phyloP scores from a whole-genome alignment of 2,329 filamentous ascomycete genomes.

The Raffaelea ambrosiae region DNA sequence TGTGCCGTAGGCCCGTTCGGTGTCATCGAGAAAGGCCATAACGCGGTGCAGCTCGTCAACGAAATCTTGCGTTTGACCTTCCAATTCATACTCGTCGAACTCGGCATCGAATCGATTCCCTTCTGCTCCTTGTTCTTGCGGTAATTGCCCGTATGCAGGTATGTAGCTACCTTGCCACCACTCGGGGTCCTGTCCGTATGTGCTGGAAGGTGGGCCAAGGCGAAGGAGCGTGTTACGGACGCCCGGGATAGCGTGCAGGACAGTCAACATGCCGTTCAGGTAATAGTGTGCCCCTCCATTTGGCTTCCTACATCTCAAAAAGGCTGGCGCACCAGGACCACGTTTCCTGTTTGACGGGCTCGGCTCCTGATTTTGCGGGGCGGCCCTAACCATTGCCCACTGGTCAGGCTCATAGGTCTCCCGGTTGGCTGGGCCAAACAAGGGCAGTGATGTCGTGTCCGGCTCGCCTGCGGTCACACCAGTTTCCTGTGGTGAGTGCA shows the following conservation, averaged over 20 bases:
- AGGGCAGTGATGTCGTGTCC: slow-evolving; percentile 27
- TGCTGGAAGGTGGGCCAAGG: slow-evolving; percentile 29
- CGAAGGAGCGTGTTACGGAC: slow-evolving; percentile 46
- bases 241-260: slow-evolving; percentile 51
- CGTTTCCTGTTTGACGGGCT: slow-evolving; percentile 36
- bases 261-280: slow-evolving; percentile 47
- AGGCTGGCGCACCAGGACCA: slow-evolving; percentile 35
- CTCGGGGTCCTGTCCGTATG: slow-evolving; percentile 45
- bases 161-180: slow-evolving; percentile 51
- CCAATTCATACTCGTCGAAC: slow-evolving; percentile 21
- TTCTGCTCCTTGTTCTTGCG: slow-evolving; percentile 24
- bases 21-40: slow-evolving; percentile 54
- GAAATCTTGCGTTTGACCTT: slow-evolving; percentile 27
- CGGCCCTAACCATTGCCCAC: slow-evolving; percentile 50
- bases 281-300: slow-evolving; percentile 27
- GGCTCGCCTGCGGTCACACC: slow-evolving; percentile 31
- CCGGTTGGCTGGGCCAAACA: slow-evolving; percentile 54
- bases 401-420: slow-evolving; percentile 43
- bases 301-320: slow-evolving; percentile 33
- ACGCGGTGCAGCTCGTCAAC: slow-evolving; percentile 51
- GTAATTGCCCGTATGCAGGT: neutral
- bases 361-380: slow-evolving; percentile 25
- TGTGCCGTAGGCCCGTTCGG: slow-evolving; percentile 51
- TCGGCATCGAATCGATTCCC: slow-evolving; percentile 14
- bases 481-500: slow-evolving; percentile 38